Percentiles rank a stretch among this genome's conserved stretches.
These are phyloP conservation scores for Allomyces macrogynus DNA, from an alignment of 192 early-diverging fungal genomes.

Conservation along the genomic window DNA sequence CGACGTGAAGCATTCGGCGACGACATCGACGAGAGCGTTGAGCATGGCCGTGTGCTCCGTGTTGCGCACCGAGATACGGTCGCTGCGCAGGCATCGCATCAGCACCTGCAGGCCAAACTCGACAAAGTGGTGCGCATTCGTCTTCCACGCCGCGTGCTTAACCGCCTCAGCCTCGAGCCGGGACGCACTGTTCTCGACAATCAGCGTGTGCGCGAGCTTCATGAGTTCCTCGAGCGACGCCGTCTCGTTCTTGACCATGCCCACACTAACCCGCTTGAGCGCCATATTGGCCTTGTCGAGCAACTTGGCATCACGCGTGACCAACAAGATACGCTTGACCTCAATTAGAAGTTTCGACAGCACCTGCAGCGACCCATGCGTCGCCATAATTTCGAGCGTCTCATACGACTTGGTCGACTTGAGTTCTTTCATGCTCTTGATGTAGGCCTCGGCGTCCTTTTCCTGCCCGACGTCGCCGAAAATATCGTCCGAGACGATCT, in stretches of 20 bases:
- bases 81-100: slow-evolving; percentile 37
- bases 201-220: slow-evolving; percentile 62
- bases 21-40: slow-evolving; percentile 56
- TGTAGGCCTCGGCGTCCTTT: slow-evolving; percentile 74
- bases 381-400: slow-evolving; percentile 65
- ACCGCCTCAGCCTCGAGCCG: slow-evolving; percentile 22
- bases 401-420: slow-evolving; percentile 66
- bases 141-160: slow-evolving; percentile 29
- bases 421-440: slow-evolving; percentile 75
- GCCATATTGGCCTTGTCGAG: slow-evolving; percentile 59
- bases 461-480: slow-evolving; percentile 81
- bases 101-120: slow-evolving; percentile 82
- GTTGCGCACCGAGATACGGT: slow-evolving; percentile 31
- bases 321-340: slow-evolving; percentile 65
- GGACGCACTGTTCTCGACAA: slow-evolving; percentile 49
- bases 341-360: slow-evolving; percentile 56
- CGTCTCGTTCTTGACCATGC: slow-evolving; percentile 53
- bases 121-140: slow-evolving; percentile 77
- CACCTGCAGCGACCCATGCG: slow-evolving; percentile 41
- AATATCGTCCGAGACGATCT: slow-evolving; percentile 67
- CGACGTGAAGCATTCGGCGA: slow-evolving; percentile 70
- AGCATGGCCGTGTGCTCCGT: slow-evolving; percentile 44
- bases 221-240: slow-evolving; percentile 46
- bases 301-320: slow-evolving; percentile 58
- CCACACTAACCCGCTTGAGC: slow-evolving; percentile 48